A percentile compares a stretch with the other conserved stretches of the same genome.
Conservation (phyloP, 2,329 filamentous ascomycete genomes). For the Bisporella sp. region DNA sequence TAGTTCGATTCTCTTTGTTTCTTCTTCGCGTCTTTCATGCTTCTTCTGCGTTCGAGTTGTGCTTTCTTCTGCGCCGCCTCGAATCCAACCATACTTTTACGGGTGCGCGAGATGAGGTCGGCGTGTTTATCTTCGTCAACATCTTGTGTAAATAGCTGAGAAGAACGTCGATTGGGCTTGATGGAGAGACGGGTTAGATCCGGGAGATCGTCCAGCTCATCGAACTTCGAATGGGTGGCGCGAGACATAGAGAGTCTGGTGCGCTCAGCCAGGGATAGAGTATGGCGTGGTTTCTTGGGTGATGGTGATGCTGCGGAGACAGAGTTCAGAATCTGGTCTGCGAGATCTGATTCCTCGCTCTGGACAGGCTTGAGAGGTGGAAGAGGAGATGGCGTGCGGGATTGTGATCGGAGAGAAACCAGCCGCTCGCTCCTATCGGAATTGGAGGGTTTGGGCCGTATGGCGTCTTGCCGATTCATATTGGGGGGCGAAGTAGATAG, state of each 20-base stretch:
- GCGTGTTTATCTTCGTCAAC: constrained; percentile 17
- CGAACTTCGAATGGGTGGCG: constrained; percentile 34
- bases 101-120: constrained; percentile 46
- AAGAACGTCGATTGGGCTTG: constrained; percentile 13
- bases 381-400: not conserved
- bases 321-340: constrained; percentile 49
- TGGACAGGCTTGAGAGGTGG: not conserved
- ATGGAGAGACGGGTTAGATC: constrained; percentile 18
- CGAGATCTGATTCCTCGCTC: constrained; percentile 32
- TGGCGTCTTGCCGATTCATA: not conserved
- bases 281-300: constrained; percentile 48
- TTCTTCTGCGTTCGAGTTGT: constrained; percentile 48
- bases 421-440: too few species aligned
- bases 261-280: constrained; percentile 64
- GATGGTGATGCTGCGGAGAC: constrained; percentile 51
- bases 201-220: constrained; percentile 25
- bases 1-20: constrained; percentile 36
- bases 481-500: not conserved
- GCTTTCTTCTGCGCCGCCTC: constrained; percentile 55
- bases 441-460: not conserved
- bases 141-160: constrained; percentile 3
- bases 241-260: constrained; percentile 76
- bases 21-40: constrained; percentile 36
- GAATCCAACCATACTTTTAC: constrained; percentile 55
- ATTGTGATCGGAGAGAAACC: not conserved